phyloP scores from a whole-genome alignment of 2,329 filamentous ascomycete species.

The Aphanocladium album region DNA sequence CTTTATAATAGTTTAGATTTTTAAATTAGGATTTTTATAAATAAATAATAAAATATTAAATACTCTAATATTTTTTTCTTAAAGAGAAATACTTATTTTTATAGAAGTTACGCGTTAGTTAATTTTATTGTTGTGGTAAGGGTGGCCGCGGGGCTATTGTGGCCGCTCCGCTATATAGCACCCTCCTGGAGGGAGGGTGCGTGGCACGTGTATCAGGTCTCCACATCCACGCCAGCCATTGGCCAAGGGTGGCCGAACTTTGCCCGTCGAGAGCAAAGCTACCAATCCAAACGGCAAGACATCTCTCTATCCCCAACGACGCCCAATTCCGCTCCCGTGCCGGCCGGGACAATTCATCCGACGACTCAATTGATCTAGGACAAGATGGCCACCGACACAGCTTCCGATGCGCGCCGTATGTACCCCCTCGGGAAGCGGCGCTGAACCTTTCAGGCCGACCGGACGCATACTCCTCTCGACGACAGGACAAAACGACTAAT shows the following conservation, averaged over 20 bases:
- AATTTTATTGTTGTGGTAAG: too few relatives aligned
- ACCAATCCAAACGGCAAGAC: slow-evolving; percentile 2
- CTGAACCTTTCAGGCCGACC: slow-evolving; percentile 12
- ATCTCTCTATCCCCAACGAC: neutral
- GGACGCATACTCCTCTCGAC: slow-evolving; percentile 16
- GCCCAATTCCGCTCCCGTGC: neutral
- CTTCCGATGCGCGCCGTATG: slow-evolving; percentile 35
- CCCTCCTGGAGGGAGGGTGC: slow-evolving; percentile 34
- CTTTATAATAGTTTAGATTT: too few relatives aligned
- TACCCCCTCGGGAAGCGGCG: slow-evolving; percentile 9
- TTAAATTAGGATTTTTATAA: too few relatives aligned
- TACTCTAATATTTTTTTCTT: too few relatives aligned
- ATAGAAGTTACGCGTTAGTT: too few relatives aligned
- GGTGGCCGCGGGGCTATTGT: too few relatives aligned
- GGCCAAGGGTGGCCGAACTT: slow-evolving; percentile 7
- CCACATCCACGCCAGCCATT: slow-evolving; percentile 2
- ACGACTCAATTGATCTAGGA: slow-evolving; percentile 27
- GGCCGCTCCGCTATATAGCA: too few relatives aligned
- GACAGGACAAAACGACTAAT: neutral
- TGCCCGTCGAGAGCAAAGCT: slow-evolving; percentile 18
- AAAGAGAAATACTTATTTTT: too few relatives aligned
- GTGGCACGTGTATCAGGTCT: slow-evolving; percentile 10
- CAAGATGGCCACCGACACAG: slow-evolving; percentile 34
- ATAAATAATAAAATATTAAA: too few relatives aligned
- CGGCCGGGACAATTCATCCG: neutral